Conservation (phyloP, 441 rosid genomes). For the Euphorbia corollata region DNA sequence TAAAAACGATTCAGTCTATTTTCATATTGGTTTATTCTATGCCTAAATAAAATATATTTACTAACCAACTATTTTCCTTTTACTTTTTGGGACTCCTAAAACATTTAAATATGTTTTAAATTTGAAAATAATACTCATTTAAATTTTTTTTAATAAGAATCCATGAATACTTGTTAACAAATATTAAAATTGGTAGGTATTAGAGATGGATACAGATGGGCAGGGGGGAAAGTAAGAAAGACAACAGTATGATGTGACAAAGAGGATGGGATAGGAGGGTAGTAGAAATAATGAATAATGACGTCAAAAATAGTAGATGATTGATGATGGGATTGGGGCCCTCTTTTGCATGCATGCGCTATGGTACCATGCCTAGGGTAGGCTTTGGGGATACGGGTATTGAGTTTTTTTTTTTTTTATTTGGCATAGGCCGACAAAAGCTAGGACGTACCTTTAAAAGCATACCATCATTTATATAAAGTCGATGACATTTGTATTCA, state of each 20-base stretch:
- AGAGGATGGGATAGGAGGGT: conserved; percentile 17
- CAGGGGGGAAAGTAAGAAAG: neutral
- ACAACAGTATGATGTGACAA: conserved; percentile 10
- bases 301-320: conserved; percentile 12
- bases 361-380: neutral
- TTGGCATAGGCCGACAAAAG: neutral
- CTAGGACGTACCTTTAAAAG: conserved; percentile 12
- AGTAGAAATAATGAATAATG: neutral
- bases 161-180: no score
- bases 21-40: no score
- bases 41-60: no score
- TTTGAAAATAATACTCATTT: no score
- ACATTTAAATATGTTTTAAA: no score
- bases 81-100: no score
- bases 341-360: conserved; percentile 15
- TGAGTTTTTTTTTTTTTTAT: neutral
- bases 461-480: conserved; percentile 3
- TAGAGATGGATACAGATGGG: neutral
- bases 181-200: no score
- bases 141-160: no score
- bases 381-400: neutral
- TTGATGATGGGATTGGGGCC: conserved; percentile 23
- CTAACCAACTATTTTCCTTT: no score
- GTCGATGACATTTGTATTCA: conserved; percentile 13
- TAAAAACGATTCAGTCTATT: no score